These are phyloP conservation scores for Onygena corvina DNA, from an alignment of 2,329 filamentous ascomycete species.

Conservation along the genomic window DNA sequence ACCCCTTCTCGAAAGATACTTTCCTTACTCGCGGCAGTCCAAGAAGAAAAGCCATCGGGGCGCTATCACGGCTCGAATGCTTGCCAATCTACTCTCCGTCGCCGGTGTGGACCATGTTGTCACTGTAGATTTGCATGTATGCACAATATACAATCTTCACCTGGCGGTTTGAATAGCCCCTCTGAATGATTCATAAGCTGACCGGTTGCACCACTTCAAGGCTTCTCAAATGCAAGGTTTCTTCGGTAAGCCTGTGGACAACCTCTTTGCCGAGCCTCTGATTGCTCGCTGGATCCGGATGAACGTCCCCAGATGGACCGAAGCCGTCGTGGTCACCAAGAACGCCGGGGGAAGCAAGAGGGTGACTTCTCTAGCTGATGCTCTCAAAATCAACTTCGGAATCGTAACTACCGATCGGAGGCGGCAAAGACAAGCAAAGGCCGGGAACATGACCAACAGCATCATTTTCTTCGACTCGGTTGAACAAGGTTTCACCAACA, in stretches of 20 bases:
- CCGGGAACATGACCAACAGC: conserved; percentile 59
- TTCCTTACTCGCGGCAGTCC: conserved; percentile 97
- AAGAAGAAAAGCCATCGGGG: conserved; percentile 98
- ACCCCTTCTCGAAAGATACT: conserved; percentile 51
- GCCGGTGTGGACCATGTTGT: conserved; percentile 96
- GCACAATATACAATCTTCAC: conserved; percentile 18
- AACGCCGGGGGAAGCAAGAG: conserved; percentile 95
- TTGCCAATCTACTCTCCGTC: conserved; percentile 85
- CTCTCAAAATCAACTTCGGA: conserved; percentile 92
- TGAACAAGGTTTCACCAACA: conserved; percentile 29
- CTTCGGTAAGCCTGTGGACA: conserved; percentile 95
- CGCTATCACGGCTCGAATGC: conserved; percentile 91
- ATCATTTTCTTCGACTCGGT: conserved; percentile 59
- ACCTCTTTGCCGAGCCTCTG: conserved; percentile 87
- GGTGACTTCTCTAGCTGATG: conserved; percentile 89
- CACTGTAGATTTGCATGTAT: conserved; percentile 81
- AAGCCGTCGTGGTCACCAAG: conserved; percentile 94
- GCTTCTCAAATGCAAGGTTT: conserved; percentile 99
- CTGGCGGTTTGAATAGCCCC: background rate
- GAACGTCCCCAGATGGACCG: conserved; percentile 72
- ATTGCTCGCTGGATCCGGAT: conserved; percentile 90
- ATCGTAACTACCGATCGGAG: conserved; percentile 60
- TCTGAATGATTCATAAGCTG: background rate
- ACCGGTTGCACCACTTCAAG: conserved; percentile 18
- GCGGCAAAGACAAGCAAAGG: conserved; percentile 29